phyloP scores from a whole-genome alignment of 2,329 filamentous ascomycete species.

The Beauveria sp. region DNA sequence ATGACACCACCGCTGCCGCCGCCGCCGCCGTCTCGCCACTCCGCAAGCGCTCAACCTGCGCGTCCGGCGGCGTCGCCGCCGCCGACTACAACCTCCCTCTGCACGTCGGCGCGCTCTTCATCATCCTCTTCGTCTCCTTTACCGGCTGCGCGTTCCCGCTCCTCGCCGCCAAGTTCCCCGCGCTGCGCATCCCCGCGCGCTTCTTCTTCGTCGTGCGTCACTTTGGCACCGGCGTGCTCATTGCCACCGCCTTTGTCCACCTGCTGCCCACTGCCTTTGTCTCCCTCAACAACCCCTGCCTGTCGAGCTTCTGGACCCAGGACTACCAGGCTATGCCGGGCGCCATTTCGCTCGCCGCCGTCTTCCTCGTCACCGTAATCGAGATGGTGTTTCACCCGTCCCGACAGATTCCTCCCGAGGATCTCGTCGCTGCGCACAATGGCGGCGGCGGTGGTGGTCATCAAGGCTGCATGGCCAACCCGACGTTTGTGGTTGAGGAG shows the following conservation, averaged over 20 bases:
- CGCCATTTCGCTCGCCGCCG: constrained; percentile 69
- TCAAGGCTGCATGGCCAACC: constrained; percentile 16
- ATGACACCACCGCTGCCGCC: constrained; percentile 9
- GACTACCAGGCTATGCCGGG: constrained; percentile 73
- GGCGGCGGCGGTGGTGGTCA: constrained; percentile 8
- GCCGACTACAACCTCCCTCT: constrained; percentile 46
- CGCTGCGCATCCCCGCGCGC: constrained; percentile 43
- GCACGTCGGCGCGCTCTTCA: constrained; percentile 49
- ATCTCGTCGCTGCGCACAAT: neutral
- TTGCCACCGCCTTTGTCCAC: constrained; percentile 75
- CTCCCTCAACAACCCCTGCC: constrained; percentile 56
- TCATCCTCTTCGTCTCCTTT: constrained; percentile 40
- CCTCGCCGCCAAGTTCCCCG: constrained; percentile 42
- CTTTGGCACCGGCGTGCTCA: constrained; percentile 69
- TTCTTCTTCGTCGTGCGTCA: constrained; percentile 55
- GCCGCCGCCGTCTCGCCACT: constrained; percentile 13
- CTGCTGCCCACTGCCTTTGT: constrained; percentile 58
- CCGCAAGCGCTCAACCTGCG: constrained; percentile 23
- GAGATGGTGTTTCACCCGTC: constrained; percentile 59
- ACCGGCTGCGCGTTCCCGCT: constrained; percentile 47
- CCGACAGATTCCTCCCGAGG: constrained; percentile 21
- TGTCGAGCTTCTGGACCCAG: constrained; percentile 67
- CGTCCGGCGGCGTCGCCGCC: constrained; percentile 21
- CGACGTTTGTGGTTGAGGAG: neutral
- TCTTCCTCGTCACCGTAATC: constrained; percentile 70